Conservation (phyloP, 2,329 filamentous ascomycete genomes). For the Sporothrix euskadiensis region DNA sequence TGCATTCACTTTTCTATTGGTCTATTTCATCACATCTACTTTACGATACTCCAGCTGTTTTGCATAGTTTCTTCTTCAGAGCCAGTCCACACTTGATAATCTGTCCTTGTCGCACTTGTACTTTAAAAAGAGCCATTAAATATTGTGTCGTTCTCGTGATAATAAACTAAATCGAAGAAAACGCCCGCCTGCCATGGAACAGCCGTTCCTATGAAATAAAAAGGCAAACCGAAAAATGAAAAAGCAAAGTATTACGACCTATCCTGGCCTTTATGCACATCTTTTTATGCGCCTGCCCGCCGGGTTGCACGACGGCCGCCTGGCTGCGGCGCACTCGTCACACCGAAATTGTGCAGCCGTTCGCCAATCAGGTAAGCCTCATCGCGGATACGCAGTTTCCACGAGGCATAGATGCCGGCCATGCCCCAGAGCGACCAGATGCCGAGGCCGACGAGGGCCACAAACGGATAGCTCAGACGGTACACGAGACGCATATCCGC, state of each 20-base stretch:
- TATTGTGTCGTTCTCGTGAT: not conserved
- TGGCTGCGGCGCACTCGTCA: not conserved
- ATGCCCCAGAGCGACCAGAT: slow-evolving; percentile 53
- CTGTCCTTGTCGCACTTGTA: not conserved
- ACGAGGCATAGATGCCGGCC: slow-evolving; percentile 66
- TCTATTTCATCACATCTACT: not conserved
- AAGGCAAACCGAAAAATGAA: not conserved
- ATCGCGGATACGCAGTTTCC: slow-evolving; percentile 81
- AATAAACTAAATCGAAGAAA: not conserved
- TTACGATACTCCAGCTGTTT: not conserved
- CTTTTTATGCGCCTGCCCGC: not conserved
- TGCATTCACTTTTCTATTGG: not conserved
- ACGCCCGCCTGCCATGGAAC: slow-evolving; percentile 4
- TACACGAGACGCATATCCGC: slow-evolving; percentile 45
- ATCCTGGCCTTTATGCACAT: too few relatives aligned
- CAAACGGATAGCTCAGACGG: slow-evolving; percentile 69
- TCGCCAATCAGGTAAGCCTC: slow-evolving; percentile 97
- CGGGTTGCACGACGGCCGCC: not conserved
- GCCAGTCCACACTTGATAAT: not conserved
- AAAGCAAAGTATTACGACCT: not conserved
- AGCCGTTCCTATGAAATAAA: not conserved
- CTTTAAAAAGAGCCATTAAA: not conserved
- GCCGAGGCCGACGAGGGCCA: slow-evolving; percentile 52
- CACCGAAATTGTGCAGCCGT: slow-evolving; percentile 87
- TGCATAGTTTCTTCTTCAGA: not conserved